Evolutionary conservation across 2,329 filamentous ascomycete species (phyloP).

Genomic region (Pseudogymnoascus sp.): DNA sequence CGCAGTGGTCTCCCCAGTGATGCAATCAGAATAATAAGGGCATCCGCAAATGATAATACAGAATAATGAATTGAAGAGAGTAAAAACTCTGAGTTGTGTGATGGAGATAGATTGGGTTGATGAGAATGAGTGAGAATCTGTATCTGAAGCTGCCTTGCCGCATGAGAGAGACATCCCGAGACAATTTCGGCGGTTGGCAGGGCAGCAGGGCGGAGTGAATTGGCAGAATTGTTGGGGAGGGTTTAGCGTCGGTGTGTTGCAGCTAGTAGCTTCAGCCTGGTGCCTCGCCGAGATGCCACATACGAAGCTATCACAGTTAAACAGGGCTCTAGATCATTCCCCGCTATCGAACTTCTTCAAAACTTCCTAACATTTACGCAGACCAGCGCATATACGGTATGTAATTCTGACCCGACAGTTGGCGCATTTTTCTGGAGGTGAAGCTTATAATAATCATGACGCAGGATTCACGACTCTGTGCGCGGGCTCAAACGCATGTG

Average conservation of each 20-base stretch:
- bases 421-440: neutral
- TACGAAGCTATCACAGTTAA: neutral
- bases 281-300: neutral
- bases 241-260: neutral
- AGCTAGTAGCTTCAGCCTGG: neutral
- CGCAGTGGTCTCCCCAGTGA: neutral
- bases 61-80: constrained; percentile 25
- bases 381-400: neutral
- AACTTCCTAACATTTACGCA: neutral
- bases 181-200: neutral
- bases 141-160: neutral
- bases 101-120: neutral
- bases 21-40: neutral
- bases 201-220: neutral
- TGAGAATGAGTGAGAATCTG: neutral
- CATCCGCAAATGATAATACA: constrained; percentile 21
- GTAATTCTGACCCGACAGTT: neutral
- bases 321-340: neutral
- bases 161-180: neutral
- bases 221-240: neutral
- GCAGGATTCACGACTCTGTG: neutral
- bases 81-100: neutral
- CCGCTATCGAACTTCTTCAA: neutral
- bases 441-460: neutral
- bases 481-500: neutral